Evolutionary conservation across 352 stramenopile species (phyloP), one percentile per base, ranked within the genome.

Genomic region (Stephanocyclus meneghinianus): DNA sequence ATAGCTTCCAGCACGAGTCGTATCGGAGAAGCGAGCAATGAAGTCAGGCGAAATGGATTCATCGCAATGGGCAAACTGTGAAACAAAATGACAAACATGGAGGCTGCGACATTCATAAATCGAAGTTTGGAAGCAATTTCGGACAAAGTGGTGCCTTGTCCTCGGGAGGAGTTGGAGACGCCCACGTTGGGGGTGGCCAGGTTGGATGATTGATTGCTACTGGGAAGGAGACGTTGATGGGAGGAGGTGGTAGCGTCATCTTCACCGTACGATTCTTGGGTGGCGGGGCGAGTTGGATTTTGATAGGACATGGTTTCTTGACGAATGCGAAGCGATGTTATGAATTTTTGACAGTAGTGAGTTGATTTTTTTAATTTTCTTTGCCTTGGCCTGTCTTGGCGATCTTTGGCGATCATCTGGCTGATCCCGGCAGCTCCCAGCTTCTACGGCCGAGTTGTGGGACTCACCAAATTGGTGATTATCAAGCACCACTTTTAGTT

Each of bases 101-200:
- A 78, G n/a, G 59, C 63, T 21, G 15, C 13, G n/a, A 51, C 61
- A 45, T 83, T 83, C 26, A 83, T 48, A 26, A 78, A 83, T 18
- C 76, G 61, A 29, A 78, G 18, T 45, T 83, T 83, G 21, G 69
- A 40, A 3, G 60, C 35, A 15, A 83, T 35, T 61, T 83, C 76
- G 2, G 45, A 16, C n/a, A 64, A 61, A 11, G 76, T 75, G n/a
- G 76, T 78, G 37, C 74, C 74, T 42, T 71, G 47, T 55, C 74
- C 74, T 26, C 65, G 63, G 21, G 76, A 68, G 0, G 64, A 83
- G 55, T 84, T 83, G 18, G 72, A 74, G 47, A 56, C 40, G n/a
- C 81, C 84, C 2, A 74, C 50, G 56, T 80, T 80, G 37, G 53
- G 29, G 53, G 53, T 70, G 29, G 42, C 56, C 18, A 44, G 26